Base-by-base conservation (phyloP, 495 filamentous ascomycete species). In the Lepraria neglecta region DNA sequence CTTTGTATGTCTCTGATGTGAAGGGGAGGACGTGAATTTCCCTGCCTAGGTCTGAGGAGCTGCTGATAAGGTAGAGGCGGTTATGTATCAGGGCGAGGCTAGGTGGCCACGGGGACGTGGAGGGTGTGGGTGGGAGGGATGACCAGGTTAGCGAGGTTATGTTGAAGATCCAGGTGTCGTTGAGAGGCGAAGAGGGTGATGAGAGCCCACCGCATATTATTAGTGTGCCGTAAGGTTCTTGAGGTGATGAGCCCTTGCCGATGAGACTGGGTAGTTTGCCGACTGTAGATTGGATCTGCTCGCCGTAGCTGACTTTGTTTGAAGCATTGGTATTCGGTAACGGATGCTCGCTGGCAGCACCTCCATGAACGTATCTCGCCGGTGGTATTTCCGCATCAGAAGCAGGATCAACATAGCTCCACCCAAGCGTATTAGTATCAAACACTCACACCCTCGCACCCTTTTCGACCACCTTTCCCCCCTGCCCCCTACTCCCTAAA, bases 141-240 rank as follows among this genome's bases (percentile, higher is more conserved):
- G 75, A 77, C 80, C 80, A 83, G 1, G 67, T 72, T 10, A 60
- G 66, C 17, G 68, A 61, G 17, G 64, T 59, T 43, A 74, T 73
- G 57, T 77, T 70, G 64, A 79, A 82, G 56, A 75, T 67, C 79
- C 80, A 82, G 40, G 71, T 71, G 55, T 80, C 78, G 4, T 66
- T 71, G 24, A 72, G 19, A 15, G 47, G 6, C 10, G 53, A 59
- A 6, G 60, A 64, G 15, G 52, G 57, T 9, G 69, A 60, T n/a
- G 67, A 63, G 15, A 61, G 64, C 6, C 78, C 78, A 28, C 77
- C 76, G 60, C 75, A 61, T 2, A 78, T 61, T 19, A 82, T 55
- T n/a, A 82, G 63, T 21, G 75, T 77, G 58, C 62, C 74, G 56
- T 68, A 70, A 48, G 30, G 46, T 51, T 62, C 59, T 56, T 63